A percentile compares a stretch with the other conserved stretches of the same genome.
Conservation (phyloP, 192 early-diverging fungal genomes). For the Backusella australiensis region DNA sequence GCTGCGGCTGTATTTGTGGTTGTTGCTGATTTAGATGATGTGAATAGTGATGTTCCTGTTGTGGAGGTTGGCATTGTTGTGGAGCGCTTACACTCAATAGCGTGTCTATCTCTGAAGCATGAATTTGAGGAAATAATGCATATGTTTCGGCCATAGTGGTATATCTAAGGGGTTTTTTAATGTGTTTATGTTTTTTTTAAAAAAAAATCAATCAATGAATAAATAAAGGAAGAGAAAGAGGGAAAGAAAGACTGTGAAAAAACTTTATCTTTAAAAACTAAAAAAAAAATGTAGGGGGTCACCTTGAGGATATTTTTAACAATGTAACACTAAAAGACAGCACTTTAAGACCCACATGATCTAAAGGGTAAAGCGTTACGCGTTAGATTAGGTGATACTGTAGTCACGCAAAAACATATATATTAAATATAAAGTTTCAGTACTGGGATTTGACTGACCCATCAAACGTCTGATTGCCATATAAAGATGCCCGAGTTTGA, state of each 20-base stretch:
- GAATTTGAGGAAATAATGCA: conserved; percentile 1
- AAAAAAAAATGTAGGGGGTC: neutral
- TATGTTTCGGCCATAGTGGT: neutral
- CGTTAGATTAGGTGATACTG: conserved; percentile 6
- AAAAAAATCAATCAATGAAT: neutral
- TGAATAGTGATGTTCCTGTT: neutral
- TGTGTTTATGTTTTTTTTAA: neutral
- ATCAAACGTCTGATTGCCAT: conserved; percentile 2
- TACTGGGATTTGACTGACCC: neutral
- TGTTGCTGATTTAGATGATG: neutral
- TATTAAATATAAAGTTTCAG: conserved; percentile 1
- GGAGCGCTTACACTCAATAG: neutral
- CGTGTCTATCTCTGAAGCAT: neutral
- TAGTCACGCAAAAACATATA: neutral
- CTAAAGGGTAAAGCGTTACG: neutral
- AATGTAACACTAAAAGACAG: neutral
- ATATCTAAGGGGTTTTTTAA: neutral
- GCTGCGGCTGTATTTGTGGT: neutral
- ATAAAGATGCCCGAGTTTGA: conserved; percentile 8
- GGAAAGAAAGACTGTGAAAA: neutral
- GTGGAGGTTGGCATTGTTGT: neutral
- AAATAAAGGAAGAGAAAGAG: neutral
- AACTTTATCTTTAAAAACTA: neutral
- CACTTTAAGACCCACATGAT: conserved; percentile 6
- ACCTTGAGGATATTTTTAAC: neutral